These are phyloP conservation scores for Arxiozyma telluris DNA, from an alignment of 1,139 yeast species.

Conservation along the genomic window DNA sequence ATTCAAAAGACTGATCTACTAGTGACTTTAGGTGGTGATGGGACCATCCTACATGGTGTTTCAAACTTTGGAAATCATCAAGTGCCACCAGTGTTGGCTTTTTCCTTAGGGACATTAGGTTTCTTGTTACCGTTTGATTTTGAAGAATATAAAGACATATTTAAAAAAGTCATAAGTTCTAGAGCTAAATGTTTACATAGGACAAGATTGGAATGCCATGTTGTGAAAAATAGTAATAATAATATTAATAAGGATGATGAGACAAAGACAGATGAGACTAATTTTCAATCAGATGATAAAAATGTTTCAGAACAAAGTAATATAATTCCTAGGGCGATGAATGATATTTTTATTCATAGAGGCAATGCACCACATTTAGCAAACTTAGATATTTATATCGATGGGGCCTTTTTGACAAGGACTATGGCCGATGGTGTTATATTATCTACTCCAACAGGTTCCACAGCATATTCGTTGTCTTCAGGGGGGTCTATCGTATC, in stretches of 20 bases:
- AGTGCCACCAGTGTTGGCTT: constrained; percentile 85
- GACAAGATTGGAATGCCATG: constrained; percentile 68
- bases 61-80: constrained; percentile 52
- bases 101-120: constrained; percentile 87
- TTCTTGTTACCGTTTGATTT: constrained; percentile 83
- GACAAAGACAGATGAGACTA: constrained; percentile 9
- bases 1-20: constrained; percentile 54
- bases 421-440: constrained; percentile 89
- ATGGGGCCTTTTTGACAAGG: constrained; percentile 73
- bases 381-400: constrained; percentile 70
- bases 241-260: background rate
- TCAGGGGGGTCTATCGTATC: constrained; percentile 92
- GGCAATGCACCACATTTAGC: constrained; percentile 85
- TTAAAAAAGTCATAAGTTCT: constrained; percentile 55
- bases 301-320: constrained; percentile 1
- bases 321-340: constrained; percentile 62
- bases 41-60: constrained; percentile 73
- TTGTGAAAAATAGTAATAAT: constrained; percentile 31
- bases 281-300: constrained; percentile 1
- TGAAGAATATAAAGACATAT: constrained; percentile 49
- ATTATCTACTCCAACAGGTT: constrained; percentile 86
- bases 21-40: constrained; percentile 92
- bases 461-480: constrained; percentile 84
- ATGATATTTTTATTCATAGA: constrained; percentile 79
- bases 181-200: constrained; percentile 67